Evolutionary conservation across 1,139 yeast genomes (phyloP), one percentile per base, ranked within the genome.

Genomic region (Wickerhamomyces sp.): DNA sequence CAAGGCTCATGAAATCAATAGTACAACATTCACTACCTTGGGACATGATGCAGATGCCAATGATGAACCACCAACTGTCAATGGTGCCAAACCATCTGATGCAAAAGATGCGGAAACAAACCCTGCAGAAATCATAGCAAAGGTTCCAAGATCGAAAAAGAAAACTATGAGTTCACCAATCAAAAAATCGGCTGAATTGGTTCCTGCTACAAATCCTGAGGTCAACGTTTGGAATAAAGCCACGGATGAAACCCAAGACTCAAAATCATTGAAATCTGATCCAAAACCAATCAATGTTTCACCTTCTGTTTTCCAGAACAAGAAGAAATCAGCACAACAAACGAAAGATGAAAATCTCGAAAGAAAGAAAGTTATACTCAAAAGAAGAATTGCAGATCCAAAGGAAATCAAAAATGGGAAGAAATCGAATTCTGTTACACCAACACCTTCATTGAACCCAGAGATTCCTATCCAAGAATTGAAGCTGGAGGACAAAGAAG

Each of bases 11-110:
- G 68, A 67, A 30, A 66, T 75, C 15, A 82, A 82, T 56, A 73
- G 76, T 37, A 81, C 85, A 0, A 82, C 87, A 0, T 72, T 77
- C 43, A 75, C 73, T 57, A 78, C 81, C 2, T 53, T 75, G 35
- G 79, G 76, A 0, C 45, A 45, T 31, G 27, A 40, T 3, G 43
- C 23, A 18, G 23, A 18, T 18, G 23, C 23, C 23, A 18, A 18
- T 18, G 23, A 18, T 18, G 23, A 18, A 18, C 23, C 23, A 18
- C 23, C 23, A 18, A 18, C 31, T 6, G 4, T 6, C 13, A 9
- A 29, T 10, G 13, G 13, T 3, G 10, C 6, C 7, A 6, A 6
- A 29, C 31, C 10, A 29, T 29, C 31, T n/a, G 15, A 27, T 10
- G 14, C 18, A 26, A 37, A 31, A 15, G 27, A 30, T 10, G 18